Evolutionary conservation across 164 flowering plant species (phyloP).

Genomic region (Piper betle): DNA sequence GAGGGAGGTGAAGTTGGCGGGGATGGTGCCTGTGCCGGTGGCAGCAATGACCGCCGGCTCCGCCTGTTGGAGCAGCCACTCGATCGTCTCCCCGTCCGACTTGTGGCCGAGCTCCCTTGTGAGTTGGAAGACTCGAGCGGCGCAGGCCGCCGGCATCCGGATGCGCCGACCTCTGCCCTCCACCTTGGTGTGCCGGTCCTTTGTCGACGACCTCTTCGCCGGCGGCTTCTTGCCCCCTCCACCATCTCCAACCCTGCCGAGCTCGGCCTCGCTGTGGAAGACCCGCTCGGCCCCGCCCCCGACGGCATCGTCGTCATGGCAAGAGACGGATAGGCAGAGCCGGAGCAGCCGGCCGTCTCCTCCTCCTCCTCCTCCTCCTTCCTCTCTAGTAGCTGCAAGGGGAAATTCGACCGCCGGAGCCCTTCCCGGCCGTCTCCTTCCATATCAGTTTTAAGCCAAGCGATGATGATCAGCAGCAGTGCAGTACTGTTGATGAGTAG

Average conservation of each 20-base stretch:
- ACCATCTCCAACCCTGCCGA: neutral
- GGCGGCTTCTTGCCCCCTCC: conserved; percentile 29
- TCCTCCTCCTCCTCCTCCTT: conserved; percentile 24
- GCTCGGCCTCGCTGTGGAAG: too few relatives aligned
- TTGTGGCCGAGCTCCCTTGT: conserved; percentile 67
- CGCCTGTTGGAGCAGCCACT: conserved; percentile 77
- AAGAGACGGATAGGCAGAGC: conserved; percentile 19
- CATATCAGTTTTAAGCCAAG: conserved; percentile 19
- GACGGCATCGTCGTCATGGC: conserved; percentile 9
- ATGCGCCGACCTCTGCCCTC: conserved; percentile 81
- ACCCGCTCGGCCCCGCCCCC: conserved; percentile 5
- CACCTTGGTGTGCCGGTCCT: conserved; percentile 73
- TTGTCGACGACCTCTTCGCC: conserved; percentile 54
- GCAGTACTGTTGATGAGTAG: too few relatives aligned
- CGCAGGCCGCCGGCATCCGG: conserved; percentile 84
- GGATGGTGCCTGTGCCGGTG: conserved; percentile 89
- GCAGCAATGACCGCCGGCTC: conserved; percentile 86
- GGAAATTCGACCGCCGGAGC: conserved; percentile 44
- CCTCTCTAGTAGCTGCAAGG: conserved; percentile 55
- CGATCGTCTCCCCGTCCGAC: conserved; percentile 73
- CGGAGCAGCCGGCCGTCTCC: conserved; percentile 15
- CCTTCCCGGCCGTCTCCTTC: conserved; percentile 30
- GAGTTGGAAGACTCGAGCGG: conserved; percentile 69
- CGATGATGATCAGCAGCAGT: neutral
- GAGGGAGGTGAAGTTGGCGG: conserved; percentile 65